Percentiles rank a stretch among this genome's conserved stretches.
Conservation (phyloP, 2,329 filamentous ascomycete genomes). For the Talaromyces sp. region DNA sequence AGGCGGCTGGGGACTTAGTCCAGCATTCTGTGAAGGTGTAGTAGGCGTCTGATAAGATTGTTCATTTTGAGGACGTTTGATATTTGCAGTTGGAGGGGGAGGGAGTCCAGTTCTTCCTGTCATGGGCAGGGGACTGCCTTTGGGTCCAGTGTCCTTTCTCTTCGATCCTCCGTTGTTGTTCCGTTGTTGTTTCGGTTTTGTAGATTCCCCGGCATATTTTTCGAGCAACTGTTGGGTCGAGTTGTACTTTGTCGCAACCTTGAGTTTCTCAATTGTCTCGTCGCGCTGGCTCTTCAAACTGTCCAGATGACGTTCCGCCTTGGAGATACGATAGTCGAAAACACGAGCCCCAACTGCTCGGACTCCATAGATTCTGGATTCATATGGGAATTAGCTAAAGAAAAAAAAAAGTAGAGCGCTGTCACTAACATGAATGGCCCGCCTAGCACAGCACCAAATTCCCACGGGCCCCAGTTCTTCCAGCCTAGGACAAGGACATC, state of each 20-base stretch:
- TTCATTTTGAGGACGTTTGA: constrained; percentile 31
- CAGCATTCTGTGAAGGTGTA: constrained; percentile 17
- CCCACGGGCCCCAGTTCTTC: constrained; percentile 66
- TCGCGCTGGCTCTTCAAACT: constrained; percentile 72
- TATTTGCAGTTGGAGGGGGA: constrained; percentile 63
- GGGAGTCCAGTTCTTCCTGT: constrained; percentile 45
- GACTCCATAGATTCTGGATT: constrained; percentile 67
- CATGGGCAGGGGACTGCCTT: not conserved
- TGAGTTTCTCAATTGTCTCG: constrained; percentile 87
- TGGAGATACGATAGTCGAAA: constrained; percentile 76
- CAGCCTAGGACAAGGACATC: constrained; percentile 79
- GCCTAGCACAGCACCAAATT: constrained; percentile 73
- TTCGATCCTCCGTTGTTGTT: constrained; percentile 13
- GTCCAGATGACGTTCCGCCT: constrained; percentile 63
- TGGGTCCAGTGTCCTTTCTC: constrained; percentile 2
- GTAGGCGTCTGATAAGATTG: constrained; percentile 22
- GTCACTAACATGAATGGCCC: constrained; percentile 64
- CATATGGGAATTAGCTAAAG: constrained; percentile 15
- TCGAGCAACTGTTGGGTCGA: constrained; percentile 88
- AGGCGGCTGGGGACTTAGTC: constrained; percentile 23
- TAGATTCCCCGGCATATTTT: constrained; percentile 75
- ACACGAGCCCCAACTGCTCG: constrained; percentile 62
- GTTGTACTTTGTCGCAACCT: constrained; percentile 92
- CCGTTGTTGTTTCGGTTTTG: constrained; percentile 20
- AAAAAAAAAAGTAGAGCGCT: not conserved